phyloP scores from a whole-genome alignment of 2,329 filamentous ascomycete species.

The Phyllosticta citrichinensis region DNA sequence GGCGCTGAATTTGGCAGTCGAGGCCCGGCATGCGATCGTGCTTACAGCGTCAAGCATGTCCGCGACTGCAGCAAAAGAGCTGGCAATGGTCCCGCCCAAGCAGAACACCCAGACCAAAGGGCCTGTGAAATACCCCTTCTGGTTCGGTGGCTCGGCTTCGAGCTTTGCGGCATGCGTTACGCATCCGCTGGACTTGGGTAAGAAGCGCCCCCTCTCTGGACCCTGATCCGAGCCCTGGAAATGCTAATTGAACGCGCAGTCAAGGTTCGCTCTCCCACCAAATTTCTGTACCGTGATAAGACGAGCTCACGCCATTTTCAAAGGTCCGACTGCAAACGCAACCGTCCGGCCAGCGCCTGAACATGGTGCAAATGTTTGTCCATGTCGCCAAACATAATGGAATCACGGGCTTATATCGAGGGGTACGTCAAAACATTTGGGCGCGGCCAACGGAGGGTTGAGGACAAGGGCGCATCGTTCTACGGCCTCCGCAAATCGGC shows the following conservation, averaged over 20 bases:
- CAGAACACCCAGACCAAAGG: slow-evolving; percentile 33
- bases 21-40: neutral
- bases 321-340: slow-evolving; percentile 85
- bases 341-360: slow-evolving; percentile 56
- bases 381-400: slow-evolving; percentile 73
- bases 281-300: neutral
- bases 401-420: slow-evolving; percentile 72
- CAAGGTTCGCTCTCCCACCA: slow-evolving; percentile 25
- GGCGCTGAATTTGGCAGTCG: neutral
- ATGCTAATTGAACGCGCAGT: slow-evolving; percentile 29
- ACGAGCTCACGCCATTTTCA: neutral
- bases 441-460: neutral
- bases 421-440: slow-evolving; percentile 37
- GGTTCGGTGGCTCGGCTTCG: slow-evolving; percentile 93
- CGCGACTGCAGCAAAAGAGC: neutral
- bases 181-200: slow-evolving; percentile 86
- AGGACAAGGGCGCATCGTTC: neutral
- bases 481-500: neutral
- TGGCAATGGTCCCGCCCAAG: slow-evolving; percentile 17
- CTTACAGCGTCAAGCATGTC: slow-evolving; percentile 4
- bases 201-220: slow-evolving; percentile 26
- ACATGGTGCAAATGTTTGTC: slow-evolving; percentile 76
- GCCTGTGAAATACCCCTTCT: slow-evolving; percentile 44
- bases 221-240: neutral
- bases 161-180: slow-evolving; percentile 87